Base-by-base conservation (phyloP, 805 yeast genomes). In the Hanseniaspora singularis region DNA sequence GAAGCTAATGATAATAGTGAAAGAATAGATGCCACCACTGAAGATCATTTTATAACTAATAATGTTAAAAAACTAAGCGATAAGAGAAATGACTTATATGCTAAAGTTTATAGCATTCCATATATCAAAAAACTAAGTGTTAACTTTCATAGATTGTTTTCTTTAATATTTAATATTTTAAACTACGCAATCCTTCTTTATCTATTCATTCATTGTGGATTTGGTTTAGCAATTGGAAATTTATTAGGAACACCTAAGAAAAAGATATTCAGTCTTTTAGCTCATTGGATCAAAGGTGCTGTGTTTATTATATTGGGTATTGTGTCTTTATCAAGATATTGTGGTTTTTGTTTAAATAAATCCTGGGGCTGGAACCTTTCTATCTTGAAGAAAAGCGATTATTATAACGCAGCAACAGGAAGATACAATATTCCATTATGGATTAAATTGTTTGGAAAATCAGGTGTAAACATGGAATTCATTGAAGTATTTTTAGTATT, bases 271-370 rank as follows among this genome's bases (percentile, higher is more conserved):
- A 86, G 85, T 55, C 63, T 89, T 44, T 70, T 89, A 49, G 98
- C 98, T 1, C 98, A 89, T 64, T 85, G 86, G 72, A 89, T 89
- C 62, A 89, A 89, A 63, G 98, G 98, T 51, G 92, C 89, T 22
- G 92, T 89, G 2, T 89, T 89, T 59, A 70, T 86, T 50, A 52
- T 70, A 4, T 65, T 82, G 33, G 98, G 98, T 18, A 51, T 88
- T 7, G 59, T 87, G 5, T 73, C 94, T n/a, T 68, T 92, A 33
- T 82, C 87, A 1, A 76, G 97, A 55, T 88, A 83, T 62, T 77
- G 86, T 55, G 98, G 98, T 3, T 83, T 80, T 11, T 84, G 81
- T 55, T 60, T 72, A 31, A 68, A 72, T 48, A 67, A 71, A 49
- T 97, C 97, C 18, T 80, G 94, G 81, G 88, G 95, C 3, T 89